phyloP scores from a whole-genome alignment of 768 basidiomycete genomes.

The Lactarius pseudohatsudake region DNA sequence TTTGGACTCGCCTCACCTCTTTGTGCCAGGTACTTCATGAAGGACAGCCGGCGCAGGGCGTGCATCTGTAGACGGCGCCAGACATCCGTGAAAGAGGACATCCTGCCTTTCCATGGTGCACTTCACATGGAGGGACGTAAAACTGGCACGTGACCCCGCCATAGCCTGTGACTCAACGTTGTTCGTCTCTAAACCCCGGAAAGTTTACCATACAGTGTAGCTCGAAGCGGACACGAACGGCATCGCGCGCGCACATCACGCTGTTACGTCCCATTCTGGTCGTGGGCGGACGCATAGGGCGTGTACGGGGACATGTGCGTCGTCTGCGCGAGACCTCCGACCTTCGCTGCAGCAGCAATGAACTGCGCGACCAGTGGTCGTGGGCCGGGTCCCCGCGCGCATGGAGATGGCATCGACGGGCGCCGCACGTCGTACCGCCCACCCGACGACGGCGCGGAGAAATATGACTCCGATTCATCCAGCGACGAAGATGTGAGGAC shows the following conservation, averaged over 20 bases:
- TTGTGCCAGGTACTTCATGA: too few relatives aligned
- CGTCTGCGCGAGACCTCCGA: constrained; percentile 76
- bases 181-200: too few relatives aligned
- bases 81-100: too few relatives aligned
- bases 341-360: constrained; percentile 50
- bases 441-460: constrained; percentile 16
- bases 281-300: constrained; percentile 61
- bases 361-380: background rate
- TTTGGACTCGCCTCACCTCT: too few relatives aligned
- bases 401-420: constrained; percentile 75
- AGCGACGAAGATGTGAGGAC: constrained; percentile 43
- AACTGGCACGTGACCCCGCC: too few relatives aligned
- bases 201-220: constrained; percentile 9
- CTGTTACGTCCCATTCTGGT: constrained; percentile 41
- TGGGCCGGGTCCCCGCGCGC: constrained; percentile 2
- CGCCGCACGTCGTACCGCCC: constrained; percentile 33
- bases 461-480: background rate
- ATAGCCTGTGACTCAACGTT: too few relatives aligned
- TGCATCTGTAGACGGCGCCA: too few relatives aligned
- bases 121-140: too few relatives aligned
- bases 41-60: too few relatives aligned
- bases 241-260: background rate
- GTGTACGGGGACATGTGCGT: constrained; percentile 84
- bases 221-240: constrained; percentile 42
- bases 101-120: too few relatives aligned